Base-by-base conservation (phyloP, 2,329 filamentous ascomycete genomes). In the Fusarium pseudocircinatum region DNA sequence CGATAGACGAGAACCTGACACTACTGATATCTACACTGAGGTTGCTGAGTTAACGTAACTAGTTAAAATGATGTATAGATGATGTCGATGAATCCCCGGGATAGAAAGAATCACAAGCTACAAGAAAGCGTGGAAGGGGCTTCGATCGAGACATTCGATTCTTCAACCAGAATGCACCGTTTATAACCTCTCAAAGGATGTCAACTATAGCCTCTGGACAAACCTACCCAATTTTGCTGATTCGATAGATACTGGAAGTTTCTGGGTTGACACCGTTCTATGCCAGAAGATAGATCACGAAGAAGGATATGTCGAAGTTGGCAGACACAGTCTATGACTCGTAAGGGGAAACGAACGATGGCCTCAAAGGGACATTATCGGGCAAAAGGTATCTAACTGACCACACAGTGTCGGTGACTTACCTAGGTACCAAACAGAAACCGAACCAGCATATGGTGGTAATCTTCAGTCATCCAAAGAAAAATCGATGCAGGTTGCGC, bases 401-500 rank as follows among this genome's bases (percentile, higher is more conserved):
- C 13, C 56, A 50, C 16, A 37, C 10, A 7, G 67, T 67, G 56
- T 47, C 26, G 10, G 10, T 70, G 2, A 47, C 50, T 3, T 73
- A 63, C 18, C 3, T n/a, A n/a, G n/a, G n/a, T 69, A 6, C 66
- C 60, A 2, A 10, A 39, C 14, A 22, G 18, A 6, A 43, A n/a
- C 12, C 14, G 22, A 36, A 39, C 5, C 46, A 42, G 3, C 56
- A 59, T 16, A 73, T 69, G 72, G 6, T 72, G 6, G 18, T 66
- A n/a, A 65, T n/a, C 54, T 24, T 60, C 67, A 3, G 3, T 63
- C 7, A 47, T 43, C 7, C 52, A 52, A 6, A 56, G 47, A n/a
- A 61, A 61, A 16, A 7, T 39, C 3, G 1, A 30, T 1, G 9
- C n/a, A 11, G 28, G 28, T 1, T 15, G 11, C 5, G 16, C 69